Conservation (phyloP, 495 filamentous ascomycete species). For the Podospora tetraspora region DNA sequence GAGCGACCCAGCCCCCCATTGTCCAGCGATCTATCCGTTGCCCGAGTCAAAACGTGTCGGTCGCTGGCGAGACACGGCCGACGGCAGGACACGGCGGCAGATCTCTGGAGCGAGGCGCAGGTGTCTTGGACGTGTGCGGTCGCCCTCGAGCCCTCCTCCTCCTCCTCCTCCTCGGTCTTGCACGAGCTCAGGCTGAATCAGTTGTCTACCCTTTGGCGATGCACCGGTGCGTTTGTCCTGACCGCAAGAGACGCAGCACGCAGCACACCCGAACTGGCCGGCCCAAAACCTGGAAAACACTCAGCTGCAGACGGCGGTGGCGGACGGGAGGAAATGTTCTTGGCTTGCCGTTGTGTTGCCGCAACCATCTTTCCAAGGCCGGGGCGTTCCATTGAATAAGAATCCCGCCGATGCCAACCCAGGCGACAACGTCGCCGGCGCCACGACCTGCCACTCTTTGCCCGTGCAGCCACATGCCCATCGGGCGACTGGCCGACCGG, state of each 20-base stretch:
- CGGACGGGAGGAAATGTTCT: neutral
- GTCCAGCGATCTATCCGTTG: neutral
- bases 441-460: neutral
- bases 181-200: slow-evolving; percentile 5
- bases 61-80: neutral
- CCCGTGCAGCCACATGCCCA: neutral
- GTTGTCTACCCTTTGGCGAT: neutral
- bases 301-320: neutral
- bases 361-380: neutral
- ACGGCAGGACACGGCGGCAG: neutral
- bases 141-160: neutral
- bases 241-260: neutral
- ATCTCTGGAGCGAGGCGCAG: neutral
- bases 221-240: neutral
- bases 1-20: neutral
- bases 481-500: neutral
- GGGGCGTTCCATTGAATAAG: neutral
- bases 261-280: neutral
- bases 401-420: neutral
- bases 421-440: neutral
- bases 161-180: neutral
- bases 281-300: neutral
- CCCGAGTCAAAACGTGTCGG: neutral
- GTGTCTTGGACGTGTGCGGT: neutral
- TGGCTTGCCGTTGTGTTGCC: neutral